Percentiles rank a stretch among this genome's conserved stretches.
Evolutionary conservation across 352 stramenopile species (phyloP).

Genomic region (Phytophthora kernoviae): DNA sequence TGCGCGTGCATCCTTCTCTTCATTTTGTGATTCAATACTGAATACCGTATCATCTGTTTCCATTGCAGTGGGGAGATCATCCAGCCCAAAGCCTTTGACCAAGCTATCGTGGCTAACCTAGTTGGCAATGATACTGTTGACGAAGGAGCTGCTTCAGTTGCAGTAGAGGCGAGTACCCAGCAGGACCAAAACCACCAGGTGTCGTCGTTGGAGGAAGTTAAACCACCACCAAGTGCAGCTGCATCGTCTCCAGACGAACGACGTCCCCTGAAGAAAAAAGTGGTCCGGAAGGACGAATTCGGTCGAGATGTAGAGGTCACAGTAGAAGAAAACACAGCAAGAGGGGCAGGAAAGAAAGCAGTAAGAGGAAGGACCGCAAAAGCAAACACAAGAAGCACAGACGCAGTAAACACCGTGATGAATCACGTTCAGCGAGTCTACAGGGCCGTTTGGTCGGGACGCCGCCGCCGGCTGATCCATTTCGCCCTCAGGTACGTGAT

Average conservation of each 20-base stretch:
- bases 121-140: neutral
- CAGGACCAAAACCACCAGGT: too few relatives aligned
- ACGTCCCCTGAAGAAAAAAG: slow-evolving; percentile 21
- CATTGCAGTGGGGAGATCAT: slow-evolving; percentile 40
- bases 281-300: slow-evolving; percentile 78
- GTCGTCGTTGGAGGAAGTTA: too few relatives aligned
- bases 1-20: neutral
- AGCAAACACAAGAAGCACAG: slow-evolving; percentile 35
- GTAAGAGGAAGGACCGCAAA: slow-evolving; percentile 24
- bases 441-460: slow-evolving; percentile 36
- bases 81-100: slow-evolving; percentile 1
- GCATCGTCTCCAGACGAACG: neutral
- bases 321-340: slow-evolving; percentile 30
- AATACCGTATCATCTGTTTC: neutral
- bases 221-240: neutral
- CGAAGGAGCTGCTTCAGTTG: neutral
- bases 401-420: slow-evolving; percentile 20
- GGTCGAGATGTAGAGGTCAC: slow-evolving; percentile 61
- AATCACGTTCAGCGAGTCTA: slow-evolving; percentile 29
- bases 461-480: slow-evolving; percentile 61
- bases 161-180: neutral
- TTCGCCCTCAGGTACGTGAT: slow-evolving; percentile 56
- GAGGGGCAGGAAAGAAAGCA: slow-evolving; percentile 4
- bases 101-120: neutral
- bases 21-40: neutral